Base-by-base conservation (phyloP, 192 early-diverging fungal genomes). In the Diversispora eburnea region DNA sequence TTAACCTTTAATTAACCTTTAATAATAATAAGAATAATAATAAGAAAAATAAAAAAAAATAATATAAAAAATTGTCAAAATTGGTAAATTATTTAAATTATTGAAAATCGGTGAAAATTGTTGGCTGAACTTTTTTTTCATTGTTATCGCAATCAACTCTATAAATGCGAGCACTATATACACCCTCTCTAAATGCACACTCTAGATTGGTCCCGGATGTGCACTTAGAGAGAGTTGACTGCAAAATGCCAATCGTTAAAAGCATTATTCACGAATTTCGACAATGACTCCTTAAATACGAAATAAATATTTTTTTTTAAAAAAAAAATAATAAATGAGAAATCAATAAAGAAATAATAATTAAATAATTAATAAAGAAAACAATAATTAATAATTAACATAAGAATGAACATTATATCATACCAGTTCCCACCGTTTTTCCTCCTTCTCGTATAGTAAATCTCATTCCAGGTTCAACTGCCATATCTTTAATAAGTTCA, bases 361-460 rank as follows among this genome's bases (percentile, higher is more conserved):
- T 45, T 13, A 70, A 55, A 12, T 56, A 46, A 54, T 60, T 5
- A 8, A 3, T 9, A 20, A 8, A 10, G 19, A 60, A 1, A 59
- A 41, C 4, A 25, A 10, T 5, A 60, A 1, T 25, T 60, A 60
- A 0, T 19, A 10, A 60, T 22, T 20, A 41, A 60, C n/a, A 60
- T 33, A 22, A 20, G 12, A n/a, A n/a, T n/a, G n/a, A n/a, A n/a
- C n/a, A n/a, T n/a, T n/a, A n/a, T n/a, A n/a, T 60, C 9, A 9
- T 22, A 83, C 91, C 96, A 20, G 96, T 98, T 68, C 97, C 97
- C 63, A 99, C 95, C 15, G 97, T 99, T 78, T 91, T 94, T 33
- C 95, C 94, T 77, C 97, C 97, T 82, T 99, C 96, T 77, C 96
- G 93, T 62, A 99, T 90, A 64, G 97, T 98, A 86, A 98, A 99